Percentiles rank a stretch among this genome's conserved stretches.
Evolutionary conservation across 495 filamentous ascomycete species (phyloP).

Genomic region (Talaromyces nanjingensis): DNA sequence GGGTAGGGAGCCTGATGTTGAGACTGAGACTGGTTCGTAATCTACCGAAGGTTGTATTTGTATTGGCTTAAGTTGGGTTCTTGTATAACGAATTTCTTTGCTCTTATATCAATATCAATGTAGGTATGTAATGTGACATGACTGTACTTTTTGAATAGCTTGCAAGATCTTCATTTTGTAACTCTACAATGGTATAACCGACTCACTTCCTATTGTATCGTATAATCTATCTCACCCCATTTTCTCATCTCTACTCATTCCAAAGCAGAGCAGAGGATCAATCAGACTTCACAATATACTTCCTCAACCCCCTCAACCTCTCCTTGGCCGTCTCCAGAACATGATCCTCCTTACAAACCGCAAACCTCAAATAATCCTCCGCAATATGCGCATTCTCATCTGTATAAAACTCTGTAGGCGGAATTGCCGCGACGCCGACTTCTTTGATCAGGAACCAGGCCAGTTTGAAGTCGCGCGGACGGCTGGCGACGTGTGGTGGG

Average conservation of each 20-base stretch:
- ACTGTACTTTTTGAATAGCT: neutral
- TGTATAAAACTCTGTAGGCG: constrained; percentile 95
- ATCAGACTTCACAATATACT: constrained; percentile 47
- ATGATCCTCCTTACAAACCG: constrained; percentile 92
- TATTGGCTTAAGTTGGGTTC: neutral
- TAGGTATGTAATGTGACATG: neutral
- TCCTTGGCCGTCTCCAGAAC: constrained; percentile 88
- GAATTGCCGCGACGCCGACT: constrained; percentile 90
- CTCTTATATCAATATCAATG: neutral
- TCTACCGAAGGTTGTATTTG: neutral
- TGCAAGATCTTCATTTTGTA: neutral
- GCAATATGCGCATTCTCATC: constrained; percentile 72
- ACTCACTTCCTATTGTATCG: neutral
- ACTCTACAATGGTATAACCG: neutral
- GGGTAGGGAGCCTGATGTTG: constrained; percentile 45
- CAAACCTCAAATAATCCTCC: constrained; percentile 90
- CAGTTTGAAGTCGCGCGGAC: constrained; percentile 88
- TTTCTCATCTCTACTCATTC: neutral
- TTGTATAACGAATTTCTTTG: neutral
- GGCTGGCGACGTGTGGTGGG: constrained; percentile 75
- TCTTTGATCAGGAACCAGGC: constrained; percentile 96
- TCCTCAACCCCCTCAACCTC: constrained; percentile 75
- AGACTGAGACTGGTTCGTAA: constrained; percentile 41
- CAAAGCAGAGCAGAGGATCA: neutral
- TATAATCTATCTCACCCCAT: neutral